These are phyloP conservation scores for Salix brachista DNA, from an alignment of 345 rosid genomes.

Conservation along the genomic window DNA sequence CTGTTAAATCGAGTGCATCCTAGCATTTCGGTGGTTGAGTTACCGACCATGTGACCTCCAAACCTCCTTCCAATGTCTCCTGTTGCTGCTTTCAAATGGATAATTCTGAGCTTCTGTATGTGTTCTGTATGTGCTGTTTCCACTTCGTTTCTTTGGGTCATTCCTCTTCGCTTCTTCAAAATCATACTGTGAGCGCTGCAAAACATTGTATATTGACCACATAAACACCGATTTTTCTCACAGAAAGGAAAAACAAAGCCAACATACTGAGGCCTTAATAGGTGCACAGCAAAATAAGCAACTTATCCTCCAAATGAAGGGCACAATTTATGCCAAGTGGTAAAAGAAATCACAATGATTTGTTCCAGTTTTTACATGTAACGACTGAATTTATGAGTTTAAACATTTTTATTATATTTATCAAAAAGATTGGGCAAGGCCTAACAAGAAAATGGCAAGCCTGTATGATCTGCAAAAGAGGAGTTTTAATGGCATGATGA, in stretches of 20 bases:
- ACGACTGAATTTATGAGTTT: neutral
- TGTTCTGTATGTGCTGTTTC: constrained; percentile 45
- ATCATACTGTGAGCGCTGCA: constrained; percentile 79
- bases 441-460: neutral
- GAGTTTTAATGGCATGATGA: neutral
- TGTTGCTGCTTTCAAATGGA: constrained; percentile 39
- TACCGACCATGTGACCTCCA: constrained; percentile 22
- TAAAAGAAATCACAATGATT: neutral
- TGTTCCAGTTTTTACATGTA: neutral
- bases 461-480: neutral
- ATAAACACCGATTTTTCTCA: neutral
- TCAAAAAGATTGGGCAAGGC: neutral
- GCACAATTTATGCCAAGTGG: neutral
- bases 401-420: neutral
- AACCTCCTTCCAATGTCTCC: constrained; percentile 26
- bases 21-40: neutral
- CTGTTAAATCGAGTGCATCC: neutral
- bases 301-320: neutral
- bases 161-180: constrained; percentile 73
- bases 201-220: neutral
- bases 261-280: neutral
- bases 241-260: neutral
- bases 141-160: constrained; percentile 54
- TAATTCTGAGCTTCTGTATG: constrained; percentile 39
- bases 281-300: neutral